A percentile compares a stretch with the other conserved stretches of the same genome.
Conservation (phyloP, 2,329 filamentous ascomycete species). For the Stemphylium beticola region DNA sequence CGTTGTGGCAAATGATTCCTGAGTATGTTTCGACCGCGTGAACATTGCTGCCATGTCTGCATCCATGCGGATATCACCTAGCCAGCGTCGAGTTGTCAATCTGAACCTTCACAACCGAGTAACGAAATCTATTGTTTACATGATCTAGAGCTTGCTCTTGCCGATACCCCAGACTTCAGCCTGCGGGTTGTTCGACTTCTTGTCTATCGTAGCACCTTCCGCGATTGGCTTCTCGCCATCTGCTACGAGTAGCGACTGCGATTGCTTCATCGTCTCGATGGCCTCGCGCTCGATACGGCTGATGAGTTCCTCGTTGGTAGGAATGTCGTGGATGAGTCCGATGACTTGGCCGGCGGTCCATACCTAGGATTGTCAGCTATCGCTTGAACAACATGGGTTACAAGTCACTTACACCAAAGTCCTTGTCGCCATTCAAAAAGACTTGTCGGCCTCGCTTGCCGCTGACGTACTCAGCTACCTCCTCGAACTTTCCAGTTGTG, state of each 20-base stretch:
- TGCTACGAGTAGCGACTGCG: conserved; percentile 45
- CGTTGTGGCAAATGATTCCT: not conserved
- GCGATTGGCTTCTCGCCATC: conserved; percentile 31
- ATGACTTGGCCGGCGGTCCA: conserved; percentile 99
- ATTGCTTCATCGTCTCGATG: conserved; percentile 49
- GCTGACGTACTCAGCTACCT: conserved; percentile 85
- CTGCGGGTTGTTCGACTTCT: conserved; percentile 48
- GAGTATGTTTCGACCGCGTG: not conserved
- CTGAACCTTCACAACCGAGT: not conserved
- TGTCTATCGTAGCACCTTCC: conserved; percentile 30
- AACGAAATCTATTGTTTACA: not conserved
- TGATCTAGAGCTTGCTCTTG: conserved; percentile 51
- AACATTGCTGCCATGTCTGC: not conserved
- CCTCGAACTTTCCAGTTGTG: conserved; percentile 83
- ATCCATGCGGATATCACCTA: no score
- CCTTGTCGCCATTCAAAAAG: conserved; percentile 87
- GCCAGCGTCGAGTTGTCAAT: no score
- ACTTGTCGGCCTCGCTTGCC: conserved; percentile 91
- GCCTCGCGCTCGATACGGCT: conserved; percentile 56
- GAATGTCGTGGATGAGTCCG: conserved; percentile 60
- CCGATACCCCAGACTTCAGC: conserved; percentile 52
- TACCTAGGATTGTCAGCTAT: conserved; percentile 63
- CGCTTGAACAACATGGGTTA: not conserved
- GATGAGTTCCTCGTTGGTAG: conserved; percentile 55
- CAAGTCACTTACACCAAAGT: conserved; percentile 67